phyloP scores from a whole-genome alignment of 768 basidiomycete genomes.

The Strobilomyces dryophilus region DNA sequence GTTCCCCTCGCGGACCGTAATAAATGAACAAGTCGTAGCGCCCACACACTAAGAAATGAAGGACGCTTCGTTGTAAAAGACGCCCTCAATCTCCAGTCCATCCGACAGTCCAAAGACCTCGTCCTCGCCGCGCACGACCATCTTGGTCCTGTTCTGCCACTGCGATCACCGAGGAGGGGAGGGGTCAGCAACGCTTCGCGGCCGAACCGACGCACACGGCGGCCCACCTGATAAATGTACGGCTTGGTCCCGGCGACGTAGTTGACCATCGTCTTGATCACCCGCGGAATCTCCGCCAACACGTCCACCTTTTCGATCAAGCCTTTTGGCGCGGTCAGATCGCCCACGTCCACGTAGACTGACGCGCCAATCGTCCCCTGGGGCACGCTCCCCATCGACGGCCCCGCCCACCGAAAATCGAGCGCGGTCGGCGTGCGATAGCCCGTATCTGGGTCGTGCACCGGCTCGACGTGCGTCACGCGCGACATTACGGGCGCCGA shows the following conservation, averaged over 20 bases:
- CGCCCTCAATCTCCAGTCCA: constrained; percentile 54
- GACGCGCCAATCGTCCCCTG: constrained; percentile 55
- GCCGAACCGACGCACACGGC: background rate
- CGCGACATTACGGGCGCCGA: constrained; percentile 57
- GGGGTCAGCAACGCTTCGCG: no score
- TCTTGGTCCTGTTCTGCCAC: constrained; percentile 56
- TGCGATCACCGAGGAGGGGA: no score
- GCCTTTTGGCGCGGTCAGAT: constrained; percentile 56
- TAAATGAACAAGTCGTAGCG: no score
- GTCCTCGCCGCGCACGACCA: constrained; percentile 44
- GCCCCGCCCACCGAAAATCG: constrained; percentile 74
- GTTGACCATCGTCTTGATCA: constrained; percentile 88
- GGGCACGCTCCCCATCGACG: constrained; percentile 51
- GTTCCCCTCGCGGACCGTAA: no score
- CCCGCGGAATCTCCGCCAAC: constrained; percentile 89
- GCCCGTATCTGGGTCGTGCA: constrained; percentile 73
- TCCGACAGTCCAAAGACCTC: constrained; percentile 36
- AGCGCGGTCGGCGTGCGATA: constrained; percentile 72
- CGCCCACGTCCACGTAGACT: constrained; percentile 55
- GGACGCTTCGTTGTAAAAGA: constrained; percentile 84
- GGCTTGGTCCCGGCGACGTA: constrained; percentile 94
- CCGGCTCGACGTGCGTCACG: constrained; percentile 56
- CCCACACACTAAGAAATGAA: constrained; percentile 76
- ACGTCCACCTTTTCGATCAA: constrained; percentile 93
- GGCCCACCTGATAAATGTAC: constrained; percentile 83